A percentile compares a stretch with the other conserved stretches of the same genome.
Evolutionary conservation across 805 yeast species (phyloP).

Genomic region (Candida pseudoglaebosa): DNA sequence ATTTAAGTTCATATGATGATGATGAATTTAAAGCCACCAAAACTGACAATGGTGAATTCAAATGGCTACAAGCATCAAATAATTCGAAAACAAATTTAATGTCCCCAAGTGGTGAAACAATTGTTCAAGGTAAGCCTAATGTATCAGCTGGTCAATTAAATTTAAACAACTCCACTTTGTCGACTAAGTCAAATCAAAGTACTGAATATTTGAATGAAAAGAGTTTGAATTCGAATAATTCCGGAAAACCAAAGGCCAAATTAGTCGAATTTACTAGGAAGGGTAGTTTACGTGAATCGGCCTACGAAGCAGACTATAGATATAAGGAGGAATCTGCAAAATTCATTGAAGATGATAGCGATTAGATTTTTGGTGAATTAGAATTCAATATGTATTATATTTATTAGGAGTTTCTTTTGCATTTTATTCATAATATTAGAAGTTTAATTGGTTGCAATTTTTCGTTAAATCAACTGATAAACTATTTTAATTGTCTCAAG

Average conservation of each 20-base stretch:
- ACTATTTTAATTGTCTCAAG: too few species aligned
- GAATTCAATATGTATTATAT: neutral
- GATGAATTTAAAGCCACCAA: slow-evolving; percentile 26
- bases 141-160: slow-evolving; percentile 6
- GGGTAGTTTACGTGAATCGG: slow-evolving; percentile 39
- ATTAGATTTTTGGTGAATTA: slow-evolving; percentile 8
- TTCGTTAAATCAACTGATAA: too few species aligned
- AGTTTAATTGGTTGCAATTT: neutral
- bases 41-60: slow-evolving; percentile 24
- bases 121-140: slow-evolving; percentile 6
- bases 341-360: slow-evolving; percentile 30
- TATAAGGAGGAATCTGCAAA: slow-evolving; percentile 32
- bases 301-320: slow-evolving; percentile 27
- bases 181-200: slow-evolving; percentile 17
- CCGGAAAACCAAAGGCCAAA: slow-evolving; percentile 27
- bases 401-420: neutral
- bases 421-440: neutral
- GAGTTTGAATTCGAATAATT: slow-evolving; percentile 4
- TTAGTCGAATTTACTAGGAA: slow-evolving; percentile 46
- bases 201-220: slow-evolving; percentile 9
- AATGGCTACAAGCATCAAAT: slow-evolving; percentile 22
- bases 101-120: slow-evolving; percentile 11
- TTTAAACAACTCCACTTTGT: slow-evolving; percentile 15
- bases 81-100: slow-evolving; percentile 7
- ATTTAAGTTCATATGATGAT: slow-evolving; percentile 18